Conservation (phyloP, 2,329 filamentous ascomycete genomes). For the Neurospora crassa region DNA sequence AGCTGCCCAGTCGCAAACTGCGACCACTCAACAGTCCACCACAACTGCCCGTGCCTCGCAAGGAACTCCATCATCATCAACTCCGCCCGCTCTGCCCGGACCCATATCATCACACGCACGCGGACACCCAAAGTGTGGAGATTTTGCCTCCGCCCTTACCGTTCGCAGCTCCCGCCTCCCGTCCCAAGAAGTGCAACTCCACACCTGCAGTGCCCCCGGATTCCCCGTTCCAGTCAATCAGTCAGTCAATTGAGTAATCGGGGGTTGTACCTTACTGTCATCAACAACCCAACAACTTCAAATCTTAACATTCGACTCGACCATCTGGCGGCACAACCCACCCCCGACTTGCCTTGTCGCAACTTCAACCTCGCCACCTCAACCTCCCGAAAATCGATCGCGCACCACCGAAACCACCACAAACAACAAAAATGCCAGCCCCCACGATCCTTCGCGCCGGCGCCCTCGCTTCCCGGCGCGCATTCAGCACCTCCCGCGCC, state of each 20-base stretch:
- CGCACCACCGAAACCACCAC: too few relatives aligned
- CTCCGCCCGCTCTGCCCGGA: not conserved
- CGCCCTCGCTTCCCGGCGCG: slow-evolving; percentile 19
- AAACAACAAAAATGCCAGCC: not conserved
- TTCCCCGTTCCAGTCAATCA: not conserved
- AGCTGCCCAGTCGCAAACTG: not conserved
- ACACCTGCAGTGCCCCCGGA: not conserved
- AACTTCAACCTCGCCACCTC: too few relatives aligned
- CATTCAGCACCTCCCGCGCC: slow-evolving; percentile 36
- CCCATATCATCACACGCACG: not conserved
- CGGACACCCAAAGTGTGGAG: not conserved
- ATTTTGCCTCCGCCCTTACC: not conserved
- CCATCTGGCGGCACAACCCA: too few relatives aligned
- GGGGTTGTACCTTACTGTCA: not conserved
- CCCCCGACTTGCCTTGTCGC: too few relatives aligned
- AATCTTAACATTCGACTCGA: too few relatives aligned
- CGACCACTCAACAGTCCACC: not conserved
- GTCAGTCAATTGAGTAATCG: not conserved
- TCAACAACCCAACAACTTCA: not conserved
- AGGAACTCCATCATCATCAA: not conserved
- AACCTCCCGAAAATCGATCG: too few relatives aligned
- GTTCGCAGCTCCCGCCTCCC: not conserved
- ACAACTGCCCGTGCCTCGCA: not conserved
- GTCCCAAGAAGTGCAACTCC: not conserved
- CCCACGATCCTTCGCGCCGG: not conserved